These are phyloP conservation scores for Melastoma candidum DNA, from an alignment of 441 rosid species.

Conservation along the genomic window DNA sequence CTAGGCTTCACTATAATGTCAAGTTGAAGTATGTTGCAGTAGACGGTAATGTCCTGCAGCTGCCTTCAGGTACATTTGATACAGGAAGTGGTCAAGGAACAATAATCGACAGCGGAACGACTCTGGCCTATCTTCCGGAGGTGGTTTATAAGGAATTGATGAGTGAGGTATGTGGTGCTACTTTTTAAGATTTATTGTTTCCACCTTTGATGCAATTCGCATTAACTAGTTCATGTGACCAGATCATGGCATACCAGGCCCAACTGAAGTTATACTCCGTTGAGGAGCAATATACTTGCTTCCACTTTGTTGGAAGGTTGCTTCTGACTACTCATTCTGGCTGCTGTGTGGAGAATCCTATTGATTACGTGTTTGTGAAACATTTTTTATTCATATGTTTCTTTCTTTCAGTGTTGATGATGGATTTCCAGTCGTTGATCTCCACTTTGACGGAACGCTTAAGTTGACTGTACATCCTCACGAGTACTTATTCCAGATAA, in stretches of 20 bases:
- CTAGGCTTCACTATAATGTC: slow-evolving; percentile 15
- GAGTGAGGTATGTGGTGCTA: slow-evolving; percentile 4
- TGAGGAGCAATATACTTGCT: background rate
- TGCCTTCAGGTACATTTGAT: slow-evolving; percentile 6
- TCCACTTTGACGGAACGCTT: slow-evolving; percentile 8
- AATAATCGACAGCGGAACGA: slow-evolving; percentile 17
- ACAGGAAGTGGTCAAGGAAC: background rate
- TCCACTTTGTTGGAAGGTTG: slow-evolving; percentile 8
- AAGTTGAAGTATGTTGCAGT: slow-evolving; percentile 12
- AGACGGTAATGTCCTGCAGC: slow-evolving; percentile 7
- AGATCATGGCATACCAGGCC: slow-evolving; percentile 3
- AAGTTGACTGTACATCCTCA: slow-evolving; percentile 2
- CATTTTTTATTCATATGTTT: slow-evolving; percentile 1
- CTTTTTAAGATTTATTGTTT: background rate
- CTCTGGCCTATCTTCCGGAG: slow-evolving; percentile 16
- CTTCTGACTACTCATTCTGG: background rate
- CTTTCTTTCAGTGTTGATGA: slow-evolving; percentile 3
- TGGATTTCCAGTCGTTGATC: slow-evolving; percentile 6
- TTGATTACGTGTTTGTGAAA: too few relatives aligned
- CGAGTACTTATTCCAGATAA: slow-evolving; percentile 11
- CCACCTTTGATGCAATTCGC: background rate
- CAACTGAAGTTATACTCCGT: slow-evolving; percentile 3
- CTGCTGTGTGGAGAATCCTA: background rate
- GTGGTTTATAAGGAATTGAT: slow-evolving; percentile 8
- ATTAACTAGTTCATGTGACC: background rate